These are phyloP conservation scores for Apiotrichum mycotoxinovorans DNA, from an alignment of 1,284 basidiomycete species.

Conservation along the genomic window DNA sequence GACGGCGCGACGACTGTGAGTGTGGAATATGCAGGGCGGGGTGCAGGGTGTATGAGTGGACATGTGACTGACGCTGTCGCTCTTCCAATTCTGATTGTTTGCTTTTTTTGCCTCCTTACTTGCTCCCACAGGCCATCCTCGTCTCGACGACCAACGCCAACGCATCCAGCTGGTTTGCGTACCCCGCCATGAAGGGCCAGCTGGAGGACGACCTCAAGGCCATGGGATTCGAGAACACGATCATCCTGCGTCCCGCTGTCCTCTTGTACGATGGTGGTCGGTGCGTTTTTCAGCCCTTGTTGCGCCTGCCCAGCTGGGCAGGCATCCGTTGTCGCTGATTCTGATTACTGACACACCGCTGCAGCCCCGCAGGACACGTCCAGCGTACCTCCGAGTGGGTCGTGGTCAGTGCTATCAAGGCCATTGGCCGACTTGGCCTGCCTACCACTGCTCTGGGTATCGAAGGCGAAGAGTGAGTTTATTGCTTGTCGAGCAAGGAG, in stretches of 20 bases:
- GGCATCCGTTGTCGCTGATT: neutral
- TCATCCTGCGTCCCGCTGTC: slow-evolving; percentile 43
- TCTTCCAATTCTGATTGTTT: too few species aligned
- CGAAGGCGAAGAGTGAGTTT: slow-evolving; percentile 31
- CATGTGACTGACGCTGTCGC: neutral
- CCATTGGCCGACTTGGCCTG: slow-evolving; percentile 23
- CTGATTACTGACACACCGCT: too few species aligned
- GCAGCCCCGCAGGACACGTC: neutral
- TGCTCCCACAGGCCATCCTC: slow-evolving; percentile 35
- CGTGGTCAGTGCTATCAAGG: slow-evolving; percentile 15
- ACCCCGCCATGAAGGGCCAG: slow-evolving; percentile 42
- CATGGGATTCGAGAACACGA: slow-evolving; percentile 33
- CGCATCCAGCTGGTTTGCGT: slow-evolving; percentile 28
- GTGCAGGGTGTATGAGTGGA: too few species aligned
- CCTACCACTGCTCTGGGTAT: slow-evolving; percentile 20
- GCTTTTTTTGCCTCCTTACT: neutral
- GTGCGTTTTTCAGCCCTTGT: slow-evolving; percentile 19
- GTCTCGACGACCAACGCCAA: slow-evolving; percentile 35
- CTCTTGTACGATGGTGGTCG: slow-evolving; percentile 34
- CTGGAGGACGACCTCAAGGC: slow-evolving; percentile 41
- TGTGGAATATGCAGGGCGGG: too few species aligned
- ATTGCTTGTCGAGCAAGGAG: too few species aligned
- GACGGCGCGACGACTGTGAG: slow-evolving; percentile 42
- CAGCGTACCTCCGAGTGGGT: slow-evolving; percentile 19
- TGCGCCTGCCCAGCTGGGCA: neutral